These are phyloP conservation scores for Moesziomyces aphidis DNA, from an alignment of 1,284 basidiomycete genomes.

Conservation along the genomic window DNA sequence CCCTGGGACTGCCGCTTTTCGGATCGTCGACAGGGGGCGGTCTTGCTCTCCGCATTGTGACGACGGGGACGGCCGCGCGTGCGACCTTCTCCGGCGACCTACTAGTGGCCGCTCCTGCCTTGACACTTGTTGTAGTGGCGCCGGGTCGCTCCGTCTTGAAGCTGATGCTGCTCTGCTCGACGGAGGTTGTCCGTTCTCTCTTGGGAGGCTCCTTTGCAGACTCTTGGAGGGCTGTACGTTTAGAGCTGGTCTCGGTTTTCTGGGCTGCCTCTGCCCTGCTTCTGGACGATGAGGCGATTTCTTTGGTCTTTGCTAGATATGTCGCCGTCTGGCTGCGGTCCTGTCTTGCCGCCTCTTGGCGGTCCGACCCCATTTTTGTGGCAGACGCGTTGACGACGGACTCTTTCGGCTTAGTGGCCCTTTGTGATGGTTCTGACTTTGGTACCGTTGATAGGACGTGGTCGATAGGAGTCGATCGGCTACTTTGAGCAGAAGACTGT, in stretches of 20 bases:
- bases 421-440: constrained; percentile 4
- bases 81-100: constrained; percentile 3
- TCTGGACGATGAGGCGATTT: neutral
- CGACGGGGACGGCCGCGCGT: constrained; percentile 18
- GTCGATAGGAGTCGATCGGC: neutral
- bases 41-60: constrained; percentile 26
- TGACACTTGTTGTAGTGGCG: neutral
- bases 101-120: neutral
- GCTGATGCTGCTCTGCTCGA: neutral
- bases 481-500: neutral
- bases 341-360: too few relatives aligned
- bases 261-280: neutral
- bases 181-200: neutral
- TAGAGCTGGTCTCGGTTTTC: neutral
- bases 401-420: neutral
- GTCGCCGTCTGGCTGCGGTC: too few relatives aligned
- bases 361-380: too few relatives aligned
- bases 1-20: neutral
- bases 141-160: neutral
- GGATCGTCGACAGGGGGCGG: neutral
- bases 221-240: neutral
- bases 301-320: neutral
- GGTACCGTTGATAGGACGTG: neutral
- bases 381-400: too few relatives aligned
- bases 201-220: neutral